Evolutionary conservation across 768 basidiomycete species (phyloP).

Genomic region (Trametes cinnabarina): DNA sequence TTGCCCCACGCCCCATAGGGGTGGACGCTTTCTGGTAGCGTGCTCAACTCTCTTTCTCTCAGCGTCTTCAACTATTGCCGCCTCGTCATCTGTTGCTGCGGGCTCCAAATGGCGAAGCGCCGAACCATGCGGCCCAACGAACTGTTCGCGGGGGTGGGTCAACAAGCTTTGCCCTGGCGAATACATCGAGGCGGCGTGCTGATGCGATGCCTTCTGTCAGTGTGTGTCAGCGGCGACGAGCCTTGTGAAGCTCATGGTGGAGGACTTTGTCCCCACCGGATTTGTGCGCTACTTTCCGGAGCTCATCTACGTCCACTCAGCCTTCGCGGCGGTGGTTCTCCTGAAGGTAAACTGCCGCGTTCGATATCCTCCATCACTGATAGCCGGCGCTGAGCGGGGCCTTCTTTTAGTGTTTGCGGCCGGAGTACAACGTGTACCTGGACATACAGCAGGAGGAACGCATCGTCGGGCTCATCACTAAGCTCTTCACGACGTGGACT

Average conservation of each 20-base stretch:
- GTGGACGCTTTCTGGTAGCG: not conserved
- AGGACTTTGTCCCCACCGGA: conserved; percentile 52
- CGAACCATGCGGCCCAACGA: conserved; percentile 36
- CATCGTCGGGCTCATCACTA: conserved; percentile 23
- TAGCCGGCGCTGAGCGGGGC: not conserved
- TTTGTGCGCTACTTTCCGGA: conserved; percentile 56
- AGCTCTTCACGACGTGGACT: conserved; percentile 21
- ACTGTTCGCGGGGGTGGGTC: conserved; percentile 24
- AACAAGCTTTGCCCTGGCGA: not conserved
- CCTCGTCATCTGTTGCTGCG: conserved; percentile 54
- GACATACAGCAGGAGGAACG: conserved; percentile 28
- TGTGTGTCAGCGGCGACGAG: conserved; percentile 55
- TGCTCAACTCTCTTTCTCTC: not conserved
- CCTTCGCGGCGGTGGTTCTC: conserved; percentile 61
- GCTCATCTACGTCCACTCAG: conserved; percentile 35
- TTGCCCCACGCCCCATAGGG: too few species aligned
- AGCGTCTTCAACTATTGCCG: conserved; percentile 32
- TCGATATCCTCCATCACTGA: not conserved
- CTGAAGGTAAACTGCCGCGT: conserved; percentile 46
- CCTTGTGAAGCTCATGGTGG: conserved; percentile 53
- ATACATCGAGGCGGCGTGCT: not conserved
- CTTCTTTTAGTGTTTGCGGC: conserved; percentile 37
- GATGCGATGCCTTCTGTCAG: conserved; percentile 21
- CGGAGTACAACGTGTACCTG: conserved; percentile 45
- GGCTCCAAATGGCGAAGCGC: conserved; percentile 48